Conservation (phyloP, 2,329 filamentous ascomycete species). For the Ophiostoma angusticollis region DNA sequence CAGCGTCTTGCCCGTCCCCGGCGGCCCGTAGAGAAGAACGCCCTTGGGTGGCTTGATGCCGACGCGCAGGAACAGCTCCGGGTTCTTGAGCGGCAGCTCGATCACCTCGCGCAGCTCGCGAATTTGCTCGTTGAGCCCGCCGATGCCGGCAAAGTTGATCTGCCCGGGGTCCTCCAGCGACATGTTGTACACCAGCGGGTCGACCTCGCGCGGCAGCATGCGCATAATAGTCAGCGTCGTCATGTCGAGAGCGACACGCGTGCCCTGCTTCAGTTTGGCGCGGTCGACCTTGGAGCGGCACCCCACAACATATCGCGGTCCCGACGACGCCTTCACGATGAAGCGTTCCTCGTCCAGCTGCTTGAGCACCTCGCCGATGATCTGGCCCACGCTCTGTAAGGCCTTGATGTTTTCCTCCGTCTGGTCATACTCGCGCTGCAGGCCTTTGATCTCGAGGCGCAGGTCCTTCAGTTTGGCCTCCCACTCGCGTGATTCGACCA, state of each 20-base stretch:
- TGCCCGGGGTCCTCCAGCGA: conserved; percentile 95
- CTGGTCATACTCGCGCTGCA: conserved; percentile 89
- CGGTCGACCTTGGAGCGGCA: conserved; percentile 98
- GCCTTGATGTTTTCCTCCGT: conserved; percentile 99
- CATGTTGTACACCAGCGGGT: conserved; percentile 99
- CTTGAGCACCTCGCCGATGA: conserved; percentile 97
- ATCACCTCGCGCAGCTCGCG: conserved; percentile 95
- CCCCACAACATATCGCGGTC: conserved; percentile 93
- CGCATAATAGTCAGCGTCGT: conserved; percentile 99
- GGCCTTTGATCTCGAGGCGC: conserved; percentile 86
- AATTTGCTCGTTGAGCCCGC: conserved; percentile 96
- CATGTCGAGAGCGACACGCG: conserved; percentile 95
- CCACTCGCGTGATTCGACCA: conserved; percentile 95
- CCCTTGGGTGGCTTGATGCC: conserved; percentile 99
- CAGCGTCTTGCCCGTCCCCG: conserved; percentile 92
- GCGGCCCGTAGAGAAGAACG: conserved; percentile 88
- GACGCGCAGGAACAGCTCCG: conserved; percentile 89
- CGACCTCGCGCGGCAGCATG: conserved; percentile 96
- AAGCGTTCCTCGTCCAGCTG: conserved; percentile 98
- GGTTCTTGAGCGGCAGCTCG: conserved; percentile 95
- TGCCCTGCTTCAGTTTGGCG: conserved; percentile 93
- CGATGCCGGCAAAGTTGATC: conserved; percentile 94
- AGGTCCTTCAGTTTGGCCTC: conserved; percentile 93
- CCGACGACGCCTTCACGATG: conserved; percentile 96
- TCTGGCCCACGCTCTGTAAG: conserved; percentile 95